A percentile compares a stretch with the other conserved stretches of the same genome.
These are phyloP conservation scores for Populus pruinosa DNA, from an alignment of 345 rosid species.

Conservation along the genomic window DNA sequence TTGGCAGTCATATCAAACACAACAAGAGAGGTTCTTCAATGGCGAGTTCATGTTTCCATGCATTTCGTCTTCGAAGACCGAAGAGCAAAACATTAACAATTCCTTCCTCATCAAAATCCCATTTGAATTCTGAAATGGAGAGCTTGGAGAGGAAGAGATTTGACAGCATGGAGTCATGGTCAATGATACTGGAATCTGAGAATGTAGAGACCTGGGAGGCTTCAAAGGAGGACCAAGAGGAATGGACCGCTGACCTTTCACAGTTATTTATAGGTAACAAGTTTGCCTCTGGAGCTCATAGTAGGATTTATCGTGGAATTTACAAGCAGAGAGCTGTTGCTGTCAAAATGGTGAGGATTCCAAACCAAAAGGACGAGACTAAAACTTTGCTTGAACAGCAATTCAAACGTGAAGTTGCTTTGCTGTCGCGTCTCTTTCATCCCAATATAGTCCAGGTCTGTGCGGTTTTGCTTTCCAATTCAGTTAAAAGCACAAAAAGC, in stretches of 20 bases:
- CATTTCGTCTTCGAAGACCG: constrained; percentile 56
- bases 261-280: constrained; percentile 95
- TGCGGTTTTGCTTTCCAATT: too few species aligned
- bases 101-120: constrained; percentile 59
- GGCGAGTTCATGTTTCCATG: constrained; percentile 75
- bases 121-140: constrained; percentile 53
- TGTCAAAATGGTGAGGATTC: constrained; percentile 95
- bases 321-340: constrained; percentile 98
- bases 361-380: constrained; percentile 79
- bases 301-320: constrained; percentile 89
- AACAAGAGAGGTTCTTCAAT: constrained; percentile 21
- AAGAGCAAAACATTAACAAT: constrained; percentile 40
- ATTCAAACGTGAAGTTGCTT: constrained; percentile 91
- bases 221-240: constrained; percentile 79
- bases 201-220: constrained; percentile 95
- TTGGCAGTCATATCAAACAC: neutral
- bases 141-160: constrained; percentile 89
- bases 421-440: constrained; percentile 92
- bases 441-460: constrained; percentile 78
- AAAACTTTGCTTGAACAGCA: constrained; percentile 79
- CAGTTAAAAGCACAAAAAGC: neutral
- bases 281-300: constrained; percentile 95
- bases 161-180: constrained; percentile 97
- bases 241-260: constrained; percentile 98
- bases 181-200: constrained; percentile 92